Conservation (phyloP, 805 yeast genomes). For the Suhomyces sp. region DNA sequence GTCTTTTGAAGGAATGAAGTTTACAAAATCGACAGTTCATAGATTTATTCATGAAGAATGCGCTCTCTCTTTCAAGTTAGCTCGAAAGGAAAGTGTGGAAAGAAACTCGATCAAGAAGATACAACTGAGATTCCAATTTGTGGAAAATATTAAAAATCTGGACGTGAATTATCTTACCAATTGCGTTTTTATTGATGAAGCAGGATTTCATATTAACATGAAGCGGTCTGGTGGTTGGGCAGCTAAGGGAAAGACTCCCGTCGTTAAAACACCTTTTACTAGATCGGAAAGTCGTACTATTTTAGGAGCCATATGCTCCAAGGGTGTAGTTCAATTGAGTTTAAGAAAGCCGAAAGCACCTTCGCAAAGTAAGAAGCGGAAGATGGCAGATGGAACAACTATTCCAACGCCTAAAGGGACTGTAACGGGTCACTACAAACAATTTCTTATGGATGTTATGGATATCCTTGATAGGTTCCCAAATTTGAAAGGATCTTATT, state of each 20-base stretch:
- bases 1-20: background rate
- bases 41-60: conserved; percentile 1
- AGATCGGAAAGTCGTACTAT: conserved; percentile 8
- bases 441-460: conserved; percentile 12
- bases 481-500: conserved; percentile 1
- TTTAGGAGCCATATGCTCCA: conserved; percentile 9
- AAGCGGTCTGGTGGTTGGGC: conserved; percentile 9
- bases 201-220: conserved; percentile 14
- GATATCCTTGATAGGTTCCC: conserved; percentile 8
- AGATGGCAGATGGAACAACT: background rate
- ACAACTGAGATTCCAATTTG: conserved; percentile 1
- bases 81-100: background rate
- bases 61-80: background rate
- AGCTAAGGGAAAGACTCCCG: conserved; percentile 10
- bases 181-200: conserved; percentile 15
- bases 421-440: conserved; percentile 11
- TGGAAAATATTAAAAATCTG: background rate
- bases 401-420: conserved; percentile 9
- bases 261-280: conserved; percentile 11
- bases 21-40: conserved; percentile 1
- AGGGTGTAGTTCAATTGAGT: conserved; percentile 8
- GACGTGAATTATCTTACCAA: background rate
- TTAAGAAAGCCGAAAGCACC: conserved; percentile 10
- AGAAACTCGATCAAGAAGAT: background rate
- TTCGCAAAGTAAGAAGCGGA: conserved; percentile 2